A percentile compares a stretch with the other conserved stretches of the same genome.
These are phyloP conservation scores for Solanum hybrid DNA, from an alignment of 305 asterid genomes.

Conservation along the genomic window DNA sequence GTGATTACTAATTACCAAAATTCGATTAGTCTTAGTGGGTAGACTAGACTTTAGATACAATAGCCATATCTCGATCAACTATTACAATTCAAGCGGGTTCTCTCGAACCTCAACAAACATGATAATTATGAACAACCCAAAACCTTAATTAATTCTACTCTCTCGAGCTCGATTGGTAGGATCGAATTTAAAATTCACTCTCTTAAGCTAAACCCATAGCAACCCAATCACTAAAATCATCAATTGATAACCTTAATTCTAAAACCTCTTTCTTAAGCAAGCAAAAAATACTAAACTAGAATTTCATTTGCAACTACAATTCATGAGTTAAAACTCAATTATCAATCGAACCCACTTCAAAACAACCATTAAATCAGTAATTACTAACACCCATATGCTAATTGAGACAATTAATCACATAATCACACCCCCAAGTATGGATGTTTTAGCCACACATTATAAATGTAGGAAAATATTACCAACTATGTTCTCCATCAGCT, in stretches of 20 bases:
- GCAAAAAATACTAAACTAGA: neutral
- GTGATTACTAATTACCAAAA: no score
- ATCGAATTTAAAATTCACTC: neutral
- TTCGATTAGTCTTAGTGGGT: neutral
- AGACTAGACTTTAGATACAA: neutral
- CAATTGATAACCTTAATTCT: neutral
- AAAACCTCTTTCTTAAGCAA: neutral
- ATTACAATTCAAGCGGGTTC: neutral
- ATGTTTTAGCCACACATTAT: neutral
- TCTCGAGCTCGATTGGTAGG: neutral
- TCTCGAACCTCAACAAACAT: neutral
- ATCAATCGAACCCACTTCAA: neutral
- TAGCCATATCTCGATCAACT: neutral
- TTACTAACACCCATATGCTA: neutral
- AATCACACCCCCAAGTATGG: neutral
- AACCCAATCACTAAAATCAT: neutral
- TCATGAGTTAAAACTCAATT: neutral
- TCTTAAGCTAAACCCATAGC: neutral
- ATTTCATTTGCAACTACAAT: neutral
- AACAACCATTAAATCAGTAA: neutral
- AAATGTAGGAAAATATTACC: neutral
- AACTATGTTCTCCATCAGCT: neutral
- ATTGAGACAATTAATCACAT: neutral
- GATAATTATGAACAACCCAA: neutral
- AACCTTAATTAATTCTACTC: neutral